phyloP scores from a whole-genome alignment of 805 yeast species.

The Hanseniaspora jakobsenii region DNA sequence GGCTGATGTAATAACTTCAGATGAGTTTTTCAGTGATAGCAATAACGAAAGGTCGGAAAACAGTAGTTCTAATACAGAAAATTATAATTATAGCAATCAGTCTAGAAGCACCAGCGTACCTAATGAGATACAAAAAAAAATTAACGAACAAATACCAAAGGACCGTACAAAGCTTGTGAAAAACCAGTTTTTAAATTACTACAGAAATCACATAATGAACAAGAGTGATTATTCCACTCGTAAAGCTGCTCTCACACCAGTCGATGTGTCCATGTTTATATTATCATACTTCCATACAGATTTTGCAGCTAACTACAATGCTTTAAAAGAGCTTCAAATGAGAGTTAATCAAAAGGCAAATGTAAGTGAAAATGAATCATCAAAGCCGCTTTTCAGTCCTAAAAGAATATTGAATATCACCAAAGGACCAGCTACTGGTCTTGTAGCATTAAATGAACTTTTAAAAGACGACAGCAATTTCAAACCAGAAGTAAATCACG shows the following conservation, averaged over 20 bases:
- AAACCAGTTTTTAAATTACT: too few species aligned
- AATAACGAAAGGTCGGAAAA: neutral
- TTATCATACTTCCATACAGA: constrained; percentile 72
- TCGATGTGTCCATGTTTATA: constrained; percentile 67
- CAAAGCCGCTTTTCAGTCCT: constrained; percentile 40
- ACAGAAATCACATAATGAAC: too few species aligned
- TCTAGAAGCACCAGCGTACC: too few species aligned
- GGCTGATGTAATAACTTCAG: neutral
- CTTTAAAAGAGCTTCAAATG: constrained; percentile 50
- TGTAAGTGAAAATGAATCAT: constrained; percentile 16
- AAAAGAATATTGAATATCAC: constrained; percentile 63
- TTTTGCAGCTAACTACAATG: constrained; percentile 58
- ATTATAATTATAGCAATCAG: too few species aligned
- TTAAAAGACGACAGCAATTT: constrained; percentile 46
- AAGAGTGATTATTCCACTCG: neutral
- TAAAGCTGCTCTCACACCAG: constrained; percentile 23
- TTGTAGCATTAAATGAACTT: constrained; percentile 74
- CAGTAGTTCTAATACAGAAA: too few species aligned
- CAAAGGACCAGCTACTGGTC: constrained; percentile 85
- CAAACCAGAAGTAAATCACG: constrained; percentile 52
- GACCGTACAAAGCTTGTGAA: too few species aligned
- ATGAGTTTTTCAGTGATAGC: neutral
- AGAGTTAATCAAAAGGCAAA: constrained; percentile 37
- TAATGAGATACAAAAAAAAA: too few species aligned
- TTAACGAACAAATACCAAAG: too few species aligned